Base-by-base conservation (phyloP, 768 basidiomycete species). In the Lentinula detonsa region DNA sequence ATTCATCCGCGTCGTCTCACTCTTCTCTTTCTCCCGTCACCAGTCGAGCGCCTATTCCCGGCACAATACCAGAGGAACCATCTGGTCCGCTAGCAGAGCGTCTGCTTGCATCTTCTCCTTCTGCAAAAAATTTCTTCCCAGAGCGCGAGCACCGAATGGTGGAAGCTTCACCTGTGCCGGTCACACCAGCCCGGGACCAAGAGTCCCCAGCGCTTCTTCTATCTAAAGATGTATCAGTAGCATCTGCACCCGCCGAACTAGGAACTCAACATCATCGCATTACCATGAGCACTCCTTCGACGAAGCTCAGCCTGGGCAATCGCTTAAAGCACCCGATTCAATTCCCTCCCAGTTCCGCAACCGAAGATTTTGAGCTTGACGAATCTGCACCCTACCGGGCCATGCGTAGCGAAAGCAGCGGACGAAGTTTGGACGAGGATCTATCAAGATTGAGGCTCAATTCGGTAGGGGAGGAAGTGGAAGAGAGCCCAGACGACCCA, bases 211-310 rank as follows among this genome's bases (percentile, higher is more conserved):
- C n/a, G n/a, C 37, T 11, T 46, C 45, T 39, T 37, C 31, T 33
- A 34, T 57, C 57, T 53, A 21, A 39, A 16, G 37, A 40, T n/a
- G 40, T 28, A 2, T 53, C 40, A 15, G 64, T 59, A 72, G 55
- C 31, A 3, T 81, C 85, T 31, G 85, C 86, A 0, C 87, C 87
- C 18, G 76, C 85, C 4, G 77, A 79, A 58, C 68, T 85, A 7
- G 76, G 76, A n/a, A 66, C 72, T 10, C 69, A 66, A 0, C 76
- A 76, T 57, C 70, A 69, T 5, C 68, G 69, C 33, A 66, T 77
- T 49, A 75, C 70, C 4, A 48, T 69, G 16, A 63, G 54, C 33
- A 64, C 66, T 18, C 75, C 68, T 10, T 55, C 63, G 33, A 40
- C 63, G 54, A 72, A 66, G 61, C 66, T 66, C 45, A 78, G 76